These are phyloP conservation scores for Phytopythium vexans DNA, from an alignment of 352 stramenopile species.

Conservation along the genomic window DNA sequence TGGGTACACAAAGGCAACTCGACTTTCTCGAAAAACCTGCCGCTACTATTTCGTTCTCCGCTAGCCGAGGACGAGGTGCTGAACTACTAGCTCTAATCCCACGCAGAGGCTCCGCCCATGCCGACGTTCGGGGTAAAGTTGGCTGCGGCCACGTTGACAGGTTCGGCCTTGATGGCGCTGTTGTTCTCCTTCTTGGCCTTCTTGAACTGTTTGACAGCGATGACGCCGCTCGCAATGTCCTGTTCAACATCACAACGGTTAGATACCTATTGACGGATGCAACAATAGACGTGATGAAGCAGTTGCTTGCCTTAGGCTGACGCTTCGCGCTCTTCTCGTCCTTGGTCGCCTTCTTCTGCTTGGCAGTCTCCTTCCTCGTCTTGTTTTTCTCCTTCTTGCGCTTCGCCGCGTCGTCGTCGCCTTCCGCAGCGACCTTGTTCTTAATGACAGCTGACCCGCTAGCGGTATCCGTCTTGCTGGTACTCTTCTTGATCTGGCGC, in stretches of 20 bases:
- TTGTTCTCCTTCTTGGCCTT: constrained; percentile 50
- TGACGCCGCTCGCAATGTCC: constrained; percentile 68
- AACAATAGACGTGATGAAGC: neutral
- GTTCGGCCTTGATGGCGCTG: constrained; percentile 8
- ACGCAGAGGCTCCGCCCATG: constrained; percentile 64
- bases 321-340: constrained; percentile 29
- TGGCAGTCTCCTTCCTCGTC: constrained; percentile 21
- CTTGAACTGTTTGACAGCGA: constrained; percentile 79
- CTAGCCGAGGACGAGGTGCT: neutral
- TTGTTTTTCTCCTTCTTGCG: constrained; percentile 28
- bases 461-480: constrained; percentile 22
- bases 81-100: constrained; percentile 40
- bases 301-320: constrained; percentile 25
- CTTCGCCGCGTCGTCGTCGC: constrained; percentile 11
- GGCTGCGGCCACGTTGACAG: constrained; percentile 53
- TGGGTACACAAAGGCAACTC: too few species aligned
- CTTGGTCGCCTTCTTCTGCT: constrained; percentile 17
- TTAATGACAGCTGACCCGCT: constrained; percentile 8
- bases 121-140: constrained; percentile 66
- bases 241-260: constrained; percentile 5
- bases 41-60: neutral
- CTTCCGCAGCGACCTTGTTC: constrained; percentile 8
- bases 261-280: neutral
- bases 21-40: too few species aligned
- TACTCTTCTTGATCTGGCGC: neutral